phyloP scores from a whole-genome alignment of 495 filamentous ascomycete species.

The Elasticomyces elasticus region DNA sequence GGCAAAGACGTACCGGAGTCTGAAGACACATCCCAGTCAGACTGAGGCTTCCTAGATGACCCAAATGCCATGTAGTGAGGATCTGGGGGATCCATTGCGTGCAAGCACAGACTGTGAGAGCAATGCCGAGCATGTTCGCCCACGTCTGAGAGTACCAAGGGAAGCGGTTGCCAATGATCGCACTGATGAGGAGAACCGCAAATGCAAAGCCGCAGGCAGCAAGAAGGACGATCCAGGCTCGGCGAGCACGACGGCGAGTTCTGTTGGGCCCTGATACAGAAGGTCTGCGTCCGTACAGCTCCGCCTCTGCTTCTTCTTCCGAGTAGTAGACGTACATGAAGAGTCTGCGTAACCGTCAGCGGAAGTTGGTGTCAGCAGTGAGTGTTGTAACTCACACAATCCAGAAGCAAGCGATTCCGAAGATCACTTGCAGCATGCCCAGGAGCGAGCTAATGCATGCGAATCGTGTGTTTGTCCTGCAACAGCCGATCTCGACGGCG shows the following conservation, averaged over 20 bases:
- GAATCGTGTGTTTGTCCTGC: neutral
- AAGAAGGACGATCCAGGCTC: slow-evolving; percentile 1
- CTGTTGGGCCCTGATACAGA: neutral
- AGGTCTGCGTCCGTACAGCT: neutral
- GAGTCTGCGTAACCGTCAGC: neutral
- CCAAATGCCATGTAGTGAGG: neutral
- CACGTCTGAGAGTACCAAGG: neutral
- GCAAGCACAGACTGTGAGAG: neutral
- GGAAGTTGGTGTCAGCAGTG: neutral
- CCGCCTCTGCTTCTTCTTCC: neutral
- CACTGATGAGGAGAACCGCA: neutral
- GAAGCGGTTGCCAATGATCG: neutral
- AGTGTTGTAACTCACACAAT: neutral
- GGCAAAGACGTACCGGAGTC: neutral
- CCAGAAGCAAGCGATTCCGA: slow-evolving; percentile 4
- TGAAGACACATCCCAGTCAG: neutral
- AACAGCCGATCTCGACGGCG: neutral
- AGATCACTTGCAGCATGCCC: neutral
- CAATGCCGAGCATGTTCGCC: neutral
- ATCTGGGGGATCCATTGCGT: slow-evolving; percentile 1
- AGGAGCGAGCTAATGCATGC: neutral
- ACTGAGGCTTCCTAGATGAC: slow-evolving; percentile 2
- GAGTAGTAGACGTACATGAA: slow-evolving; percentile 3
- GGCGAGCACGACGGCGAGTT: neutral
- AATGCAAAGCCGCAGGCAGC: neutral